Base-by-base conservation (phyloP, 2,329 filamentous ascomycete species). In the Gyromitra esculenta region DNA sequence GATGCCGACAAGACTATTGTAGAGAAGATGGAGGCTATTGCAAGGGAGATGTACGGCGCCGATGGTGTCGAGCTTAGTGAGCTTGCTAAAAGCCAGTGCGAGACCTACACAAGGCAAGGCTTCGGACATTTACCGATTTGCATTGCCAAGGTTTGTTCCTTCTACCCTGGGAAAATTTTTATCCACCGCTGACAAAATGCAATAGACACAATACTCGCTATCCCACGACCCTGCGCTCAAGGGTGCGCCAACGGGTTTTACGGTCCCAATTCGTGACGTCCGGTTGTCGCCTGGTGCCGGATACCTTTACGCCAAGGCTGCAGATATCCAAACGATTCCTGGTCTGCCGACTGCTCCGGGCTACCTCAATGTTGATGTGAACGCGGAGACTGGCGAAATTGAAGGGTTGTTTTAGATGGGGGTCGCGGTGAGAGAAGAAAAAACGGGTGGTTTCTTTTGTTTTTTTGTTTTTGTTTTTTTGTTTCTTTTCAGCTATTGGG, bases 241-340 rank as follows among this genome's bases (percentile, higher is more conserved):
- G 88, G 96, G 96, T 78, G 96, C 96, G 7, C 96, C 96, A 31
- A 92, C 91, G 2, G 96, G 95, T 75, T 99, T 98, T 84, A 96
- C 93, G 0, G 90, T 99, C 5, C 96, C 96, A 1, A 97, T 99
- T 81, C 88, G 95, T 76, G 96, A 99, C 82, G 95, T 99, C 50
- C 88, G 94, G 78, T 90, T 99, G 87, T 96, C 96, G 37, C 94
- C 94, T 76, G 96, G 96, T 82, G 96, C 93, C 78, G 96, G 96
- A 78, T 97, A 97, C 84, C 85, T 97, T 88, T 97, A 97, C 81
- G 96, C 96, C 5, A 88, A 98, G 77, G 96, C 96, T 69, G 96
- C 96, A 13, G 96, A 99, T 82, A 98, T 99, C 80, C 96, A 98
- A 87, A 99, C 96, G 0, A 99, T 99, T 79, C 96, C 96, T 13